phyloP scores from a whole-genome alignment of 768 basidiomycete species.

The Tulasnella sp. region DNA sequence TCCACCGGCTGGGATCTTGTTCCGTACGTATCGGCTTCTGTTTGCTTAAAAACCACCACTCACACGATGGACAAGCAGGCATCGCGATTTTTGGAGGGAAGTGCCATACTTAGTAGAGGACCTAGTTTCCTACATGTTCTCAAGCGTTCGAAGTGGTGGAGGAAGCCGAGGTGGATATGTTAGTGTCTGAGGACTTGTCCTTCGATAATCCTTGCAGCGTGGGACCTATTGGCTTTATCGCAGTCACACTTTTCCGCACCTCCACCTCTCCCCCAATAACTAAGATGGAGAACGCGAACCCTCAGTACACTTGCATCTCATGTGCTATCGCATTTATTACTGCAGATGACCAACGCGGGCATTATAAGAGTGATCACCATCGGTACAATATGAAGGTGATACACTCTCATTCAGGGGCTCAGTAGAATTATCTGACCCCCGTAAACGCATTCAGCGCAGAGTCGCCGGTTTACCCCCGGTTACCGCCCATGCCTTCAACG shows the following conservation, averaged over 20 bases:
- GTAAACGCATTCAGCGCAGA: conserved; percentile 49
- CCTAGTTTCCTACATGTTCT: conserved; percentile 71
- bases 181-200: conserved; percentile 18
- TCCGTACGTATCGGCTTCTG: conserved; percentile 53
- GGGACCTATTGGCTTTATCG: background rate
- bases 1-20: conserved; percentile 77
- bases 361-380: conserved; percentile 93
- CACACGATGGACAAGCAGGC: conserved; percentile 43
- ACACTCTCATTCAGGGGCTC: background rate
- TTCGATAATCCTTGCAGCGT: background rate
- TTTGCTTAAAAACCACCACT: background rate
- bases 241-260: conserved; percentile 11
- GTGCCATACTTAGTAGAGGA: conserved; percentile 82
- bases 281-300: conserved; percentile 19
- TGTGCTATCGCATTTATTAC: conserved; percentile 83
- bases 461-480: conserved; percentile 88
- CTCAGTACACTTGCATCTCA: conserved; percentile 76
- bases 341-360: conserved; percentile 78
- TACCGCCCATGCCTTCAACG: conserved; percentile 68
- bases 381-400: conserved; percentile 88
- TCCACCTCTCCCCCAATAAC: background rate
- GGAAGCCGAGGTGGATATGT: conserved; percentile 43
- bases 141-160: conserved; percentile 55
- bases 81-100: conserved; percentile 87
- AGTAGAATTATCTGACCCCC: background rate